phyloP scores from a whole-genome alignment of 2,329 filamentous ascomycete genomes.

The Endoconidiophora laricicola region DNA sequence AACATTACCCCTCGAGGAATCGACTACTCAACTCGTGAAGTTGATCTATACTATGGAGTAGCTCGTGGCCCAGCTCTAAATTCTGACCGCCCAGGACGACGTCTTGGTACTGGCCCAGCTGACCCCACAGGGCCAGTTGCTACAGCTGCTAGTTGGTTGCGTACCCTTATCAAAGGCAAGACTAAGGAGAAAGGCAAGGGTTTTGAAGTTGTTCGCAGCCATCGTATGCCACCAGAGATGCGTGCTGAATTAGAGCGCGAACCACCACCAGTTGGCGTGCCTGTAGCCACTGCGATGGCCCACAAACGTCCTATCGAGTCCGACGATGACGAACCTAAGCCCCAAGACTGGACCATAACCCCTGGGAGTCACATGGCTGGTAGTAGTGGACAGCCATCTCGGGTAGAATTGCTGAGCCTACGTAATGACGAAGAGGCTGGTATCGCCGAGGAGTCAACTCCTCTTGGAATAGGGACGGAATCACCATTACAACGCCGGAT shows the following conservation, averaged over 20 bases:
- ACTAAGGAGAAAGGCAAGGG: slow-evolving; percentile 91
- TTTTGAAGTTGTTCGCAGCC: slow-evolving; percentile 88
- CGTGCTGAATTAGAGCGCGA: slow-evolving; percentile 43
- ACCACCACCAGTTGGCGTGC: slow-evolving; percentile 48
- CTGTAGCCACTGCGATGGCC: slow-evolving; percentile 44
- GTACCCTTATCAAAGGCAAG: slow-evolving; percentile 61
- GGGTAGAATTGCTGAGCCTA: slow-evolving; percentile 20
- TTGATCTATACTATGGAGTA: slow-evolving; percentile 92
- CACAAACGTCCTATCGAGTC: slow-evolving; percentile 47
- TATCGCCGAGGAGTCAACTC: slow-evolving; percentile 2
- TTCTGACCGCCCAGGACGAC: slow-evolving; percentile 63
- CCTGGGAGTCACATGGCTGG: slow-evolving; percentile 14
- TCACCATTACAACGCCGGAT: slow-evolving; percentile 5
- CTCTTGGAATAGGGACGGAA: slow-evolving; percentile 1
- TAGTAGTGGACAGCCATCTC: slow-evolving; percentile 24
- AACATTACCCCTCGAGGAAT: slow-evolving; percentile 40
- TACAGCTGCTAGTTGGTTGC: slow-evolving; percentile 80
- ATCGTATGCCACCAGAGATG: slow-evolving; percentile 53
- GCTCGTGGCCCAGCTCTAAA: slow-evolving; percentile 66
- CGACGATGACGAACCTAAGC: slow-evolving; percentile 32
- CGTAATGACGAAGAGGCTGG: slow-evolving; percentile 13
- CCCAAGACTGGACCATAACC: slow-evolving; percentile 14
- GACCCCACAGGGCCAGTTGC: slow-evolving; percentile 86
- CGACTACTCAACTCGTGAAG: slow-evolving; percentile 86
- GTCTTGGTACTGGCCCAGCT: slow-evolving; percentile 81